phyloP scores from a whole-genome alignment of 371 early-diverging fungal genomes.

The Rhizopus arrhizus region DNA sequence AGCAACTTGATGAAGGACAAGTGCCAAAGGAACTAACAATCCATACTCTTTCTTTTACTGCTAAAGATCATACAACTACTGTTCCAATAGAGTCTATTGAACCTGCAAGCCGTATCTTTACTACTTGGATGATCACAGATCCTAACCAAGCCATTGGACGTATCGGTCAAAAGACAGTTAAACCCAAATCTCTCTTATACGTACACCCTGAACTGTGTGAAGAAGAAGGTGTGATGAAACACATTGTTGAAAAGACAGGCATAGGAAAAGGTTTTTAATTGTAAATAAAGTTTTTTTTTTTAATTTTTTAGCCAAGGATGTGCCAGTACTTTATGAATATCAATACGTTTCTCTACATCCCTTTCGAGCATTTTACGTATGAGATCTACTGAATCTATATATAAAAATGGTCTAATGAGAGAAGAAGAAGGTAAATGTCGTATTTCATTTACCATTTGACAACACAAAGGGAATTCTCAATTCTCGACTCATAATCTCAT shows the following conservation, averaged over 20 bases:
- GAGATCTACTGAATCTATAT: constrained; percentile 55
- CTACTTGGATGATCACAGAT: constrained; percentile 53
- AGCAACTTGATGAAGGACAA: constrained; percentile 5
- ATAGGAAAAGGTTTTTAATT: constrained; percentile 49
- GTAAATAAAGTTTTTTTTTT: constrained; percentile 10
- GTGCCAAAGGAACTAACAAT: constrained; percentile 34
- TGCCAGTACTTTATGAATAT: constrained; percentile 55
- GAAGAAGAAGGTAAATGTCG: neutral
- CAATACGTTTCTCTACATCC: constrained; percentile 54
- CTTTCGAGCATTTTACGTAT: constrained; percentile 58
- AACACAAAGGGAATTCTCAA: constrained; percentile 67
- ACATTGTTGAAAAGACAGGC: constrained; percentile 45
- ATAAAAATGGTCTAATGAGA: neutral
- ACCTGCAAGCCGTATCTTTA: constrained; percentile 62
- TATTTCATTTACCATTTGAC: constrained; percentile 54
- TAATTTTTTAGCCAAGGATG: constrained; percentile 56
- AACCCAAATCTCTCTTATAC: constrained; percentile 57
- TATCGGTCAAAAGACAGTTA: constrained; percentile 43
- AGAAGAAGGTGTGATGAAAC: constrained; percentile 43
- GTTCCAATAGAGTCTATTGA: constrained; percentile 54
- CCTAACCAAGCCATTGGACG: constrained; percentile 35
- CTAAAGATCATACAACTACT: constrained; percentile 52
- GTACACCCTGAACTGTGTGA: constrained; percentile 60
- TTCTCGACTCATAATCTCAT: constrained; percentile 72
- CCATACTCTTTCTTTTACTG: constrained; percentile 40